Conservation (phyloP, 2,329 filamentous ascomycete genomes). For the Coniochaeta sp. region DNA sequence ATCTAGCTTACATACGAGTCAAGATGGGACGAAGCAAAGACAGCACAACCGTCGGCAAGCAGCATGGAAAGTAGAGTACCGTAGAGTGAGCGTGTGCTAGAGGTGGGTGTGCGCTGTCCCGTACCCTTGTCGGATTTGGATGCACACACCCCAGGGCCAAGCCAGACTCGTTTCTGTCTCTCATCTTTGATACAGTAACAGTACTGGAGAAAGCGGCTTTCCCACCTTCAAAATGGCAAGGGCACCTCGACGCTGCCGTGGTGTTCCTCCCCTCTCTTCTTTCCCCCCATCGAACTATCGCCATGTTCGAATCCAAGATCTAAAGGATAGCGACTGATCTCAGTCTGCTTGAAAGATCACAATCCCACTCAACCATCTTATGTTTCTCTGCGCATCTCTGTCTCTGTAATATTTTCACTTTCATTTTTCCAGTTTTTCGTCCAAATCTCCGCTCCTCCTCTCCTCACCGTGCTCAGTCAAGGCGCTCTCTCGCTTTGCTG, state of each 20-base stretch:
- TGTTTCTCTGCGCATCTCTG: slow-evolving; percentile 12
- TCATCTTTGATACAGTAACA: not conserved
- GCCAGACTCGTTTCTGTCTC: not conserved
- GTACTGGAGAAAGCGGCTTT: not conserved
- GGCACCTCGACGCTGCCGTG: slow-evolving; percentile 18
- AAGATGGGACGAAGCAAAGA: too few relatives aligned
- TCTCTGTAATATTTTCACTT: slow-evolving; percentile 4
- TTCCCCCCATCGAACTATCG: slow-evolving; percentile 39
- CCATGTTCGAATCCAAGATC: slow-evolving; percentile 47
- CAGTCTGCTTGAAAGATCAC: slow-evolving; percentile 42
- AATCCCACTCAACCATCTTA: slow-evolving; percentile 16
- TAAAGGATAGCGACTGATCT: slow-evolving; percentile 45
- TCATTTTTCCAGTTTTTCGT: not conserved
- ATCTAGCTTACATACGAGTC: too few relatives aligned
- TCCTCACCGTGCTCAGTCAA: not conserved
- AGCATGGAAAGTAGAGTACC: slow-evolving; percentile 4
- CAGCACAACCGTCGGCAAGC: too few relatives aligned
- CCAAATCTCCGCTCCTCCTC: not conserved
- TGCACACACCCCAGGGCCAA: not conserved
- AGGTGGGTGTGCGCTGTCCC: not conserved
- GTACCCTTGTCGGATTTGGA: not conserved
- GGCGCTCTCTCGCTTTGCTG: not conserved
- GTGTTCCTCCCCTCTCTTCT: slow-evolving; percentile 18
- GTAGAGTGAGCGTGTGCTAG: not conserved
- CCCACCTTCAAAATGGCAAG: slow-evolving; percentile 25